These are phyloP conservation scores for Coniochaeta sp. DNA, from an alignment of 2,329 filamentous ascomycete genomes.

Conservation along the genomic window DNA sequence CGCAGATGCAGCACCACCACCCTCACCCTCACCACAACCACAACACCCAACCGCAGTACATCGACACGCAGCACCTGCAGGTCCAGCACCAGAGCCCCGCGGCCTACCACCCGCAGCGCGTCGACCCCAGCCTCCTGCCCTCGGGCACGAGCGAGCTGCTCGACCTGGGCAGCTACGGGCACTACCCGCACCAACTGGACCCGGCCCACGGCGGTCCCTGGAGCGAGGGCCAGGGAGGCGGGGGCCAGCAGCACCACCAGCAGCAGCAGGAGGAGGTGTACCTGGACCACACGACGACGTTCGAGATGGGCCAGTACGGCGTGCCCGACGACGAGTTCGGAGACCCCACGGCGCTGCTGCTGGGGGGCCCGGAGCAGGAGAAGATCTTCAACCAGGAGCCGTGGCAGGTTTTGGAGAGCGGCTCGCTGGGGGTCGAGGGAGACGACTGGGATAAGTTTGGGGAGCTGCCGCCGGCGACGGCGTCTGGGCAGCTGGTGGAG, in stretches of 20 bases:
- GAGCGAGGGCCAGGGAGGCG: not conserved
- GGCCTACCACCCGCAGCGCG: slow-evolving; percentile 12
- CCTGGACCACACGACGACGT: not conserved
- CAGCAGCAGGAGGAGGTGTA: not conserved
- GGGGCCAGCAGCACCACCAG: not conserved
- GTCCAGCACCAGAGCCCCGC: slow-evolving; percentile 4
- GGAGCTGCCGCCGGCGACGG: not conserved
- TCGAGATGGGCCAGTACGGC: not conserved
- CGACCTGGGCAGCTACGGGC: slow-evolving; percentile 10
- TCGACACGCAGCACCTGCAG: not conserved
- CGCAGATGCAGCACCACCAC: not conserved
- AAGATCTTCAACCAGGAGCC: not conserved
- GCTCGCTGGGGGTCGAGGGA: not conserved
- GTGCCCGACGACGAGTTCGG: not conserved
- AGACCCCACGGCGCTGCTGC: not conserved
- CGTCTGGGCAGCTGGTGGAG: not conserved
- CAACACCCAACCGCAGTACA: slow-evolving; percentile 2
- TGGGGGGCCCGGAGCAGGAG: not conserved
- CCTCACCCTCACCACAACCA: not conserved
- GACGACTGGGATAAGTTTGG: not conserved
- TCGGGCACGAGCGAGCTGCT: slow-evolving; percentile 13
- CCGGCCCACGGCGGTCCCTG: not conserved
- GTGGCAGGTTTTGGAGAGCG: not conserved
- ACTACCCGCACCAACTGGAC: slow-evolving; percentile 1
- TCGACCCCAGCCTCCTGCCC: slow-evolving; percentile 18